Conservation (phyloP, 129 eudicot genomes). For the Mikania micrantha region DNA sequence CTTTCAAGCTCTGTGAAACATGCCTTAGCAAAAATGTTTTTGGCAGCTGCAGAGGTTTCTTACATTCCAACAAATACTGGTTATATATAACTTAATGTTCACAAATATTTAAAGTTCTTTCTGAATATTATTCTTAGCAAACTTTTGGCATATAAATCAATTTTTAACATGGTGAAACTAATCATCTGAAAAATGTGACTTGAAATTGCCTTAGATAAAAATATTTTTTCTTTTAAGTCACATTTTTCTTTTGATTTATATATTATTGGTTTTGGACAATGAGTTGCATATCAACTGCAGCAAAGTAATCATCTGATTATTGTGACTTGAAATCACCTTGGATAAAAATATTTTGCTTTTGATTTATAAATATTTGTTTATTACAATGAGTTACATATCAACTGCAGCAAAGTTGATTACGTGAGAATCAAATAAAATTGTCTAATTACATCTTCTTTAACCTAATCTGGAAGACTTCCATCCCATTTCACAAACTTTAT, state of each 20-base stretch:
- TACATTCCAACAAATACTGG: constrained; percentile 3
- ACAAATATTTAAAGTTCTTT: background rate
- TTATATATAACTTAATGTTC: background rate
- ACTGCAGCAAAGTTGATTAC: background rate
- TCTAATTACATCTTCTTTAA: background rate
- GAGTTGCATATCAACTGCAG: too few species aligned
- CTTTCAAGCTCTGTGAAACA: constrained; percentile 75
- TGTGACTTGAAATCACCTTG: too few species aligned
- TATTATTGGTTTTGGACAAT: too few species aligned
- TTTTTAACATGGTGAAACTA: background rate
- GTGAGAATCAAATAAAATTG: background rate
- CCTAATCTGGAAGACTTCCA: background rate
- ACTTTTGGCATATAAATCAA: constrained; percentile 1
- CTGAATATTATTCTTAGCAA: background rate
- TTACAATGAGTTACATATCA: background rate
- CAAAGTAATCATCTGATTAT: too few species aligned
- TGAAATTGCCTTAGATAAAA: too few species aligned
- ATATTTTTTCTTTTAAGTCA: too few species aligned
- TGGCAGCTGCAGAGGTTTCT: constrained; percentile 96
- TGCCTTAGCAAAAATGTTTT: constrained; percentile 93
- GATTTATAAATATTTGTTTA: background rate
- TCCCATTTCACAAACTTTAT: background rate
- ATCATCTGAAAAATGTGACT: too few species aligned
- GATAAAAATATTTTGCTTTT: too few species aligned
- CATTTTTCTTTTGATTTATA: too few species aligned